Conservation (phyloP, 192 early-diverging fungal species). For the Funneliformis geosporum region DNA sequence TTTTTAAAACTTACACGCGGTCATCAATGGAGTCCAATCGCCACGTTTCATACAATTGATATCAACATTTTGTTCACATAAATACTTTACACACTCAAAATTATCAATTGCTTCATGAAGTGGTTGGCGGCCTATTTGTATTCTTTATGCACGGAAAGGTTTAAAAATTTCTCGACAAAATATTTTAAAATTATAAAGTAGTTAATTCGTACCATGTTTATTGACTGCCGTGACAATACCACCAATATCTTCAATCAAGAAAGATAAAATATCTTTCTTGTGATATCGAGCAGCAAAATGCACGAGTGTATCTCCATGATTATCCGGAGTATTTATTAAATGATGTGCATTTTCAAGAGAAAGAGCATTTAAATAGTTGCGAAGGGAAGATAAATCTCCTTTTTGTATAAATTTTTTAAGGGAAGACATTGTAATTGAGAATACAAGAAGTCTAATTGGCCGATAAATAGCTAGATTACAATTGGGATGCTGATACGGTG, state of each 20-base stretch:
- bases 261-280: slow-evolving; percentile 16
- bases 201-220: slow-evolving; percentile 37
- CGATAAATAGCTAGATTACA: too few species aligned
- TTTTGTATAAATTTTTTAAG: not conserved
- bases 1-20: slow-evolving; percentile 33
- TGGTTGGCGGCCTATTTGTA: slow-evolving; percentile 39
- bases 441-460: too few species aligned
- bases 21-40: slow-evolving; percentile 51
- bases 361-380: not conserved
- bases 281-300: slow-evolving; percentile 48
- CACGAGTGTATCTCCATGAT: slow-evolving; percentile 44
- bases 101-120: slow-evolving; percentile 46
- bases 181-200: too few species aligned
- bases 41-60: slow-evolving; percentile 48
- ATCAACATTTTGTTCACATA: slow-evolving; percentile 39
- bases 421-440: not conserved
- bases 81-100: slow-evolving; percentile 33
- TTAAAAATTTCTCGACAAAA: not conserved
- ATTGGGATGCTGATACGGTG: too few species aligned
- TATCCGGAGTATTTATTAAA: slow-evolving; percentile 13
- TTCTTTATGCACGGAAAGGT: not conserved
- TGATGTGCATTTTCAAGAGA: not conserved
- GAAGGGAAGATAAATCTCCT: not conserved
- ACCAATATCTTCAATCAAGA: slow-evolving; percentile 26
- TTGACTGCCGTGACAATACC: slow-evolving; percentile 39